phyloP scores from a whole-genome alignment of 129 eudicot species.

The Glebionis coronaria region DNA sequence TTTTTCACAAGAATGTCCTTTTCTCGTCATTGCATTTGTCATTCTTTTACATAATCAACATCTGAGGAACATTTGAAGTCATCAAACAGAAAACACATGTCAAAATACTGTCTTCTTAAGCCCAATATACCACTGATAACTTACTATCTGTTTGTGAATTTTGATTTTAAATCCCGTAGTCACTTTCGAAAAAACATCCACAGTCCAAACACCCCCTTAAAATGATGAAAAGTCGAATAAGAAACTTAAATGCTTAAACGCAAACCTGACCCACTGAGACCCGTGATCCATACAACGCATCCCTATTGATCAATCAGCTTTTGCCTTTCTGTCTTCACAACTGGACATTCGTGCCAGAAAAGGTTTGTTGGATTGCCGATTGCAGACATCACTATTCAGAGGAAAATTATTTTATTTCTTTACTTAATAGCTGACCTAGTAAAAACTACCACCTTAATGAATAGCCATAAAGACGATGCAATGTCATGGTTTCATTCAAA shows the following conservation, averaged over 20 bases:
- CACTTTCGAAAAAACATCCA: too few species aligned
- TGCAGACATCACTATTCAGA: constrained; percentile 46
- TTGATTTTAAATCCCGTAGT: too few species aligned
- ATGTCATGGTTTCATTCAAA: neutral
- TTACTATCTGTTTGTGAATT: too few species aligned
- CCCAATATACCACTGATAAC: too few species aligned
- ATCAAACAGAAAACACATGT: too few species aligned
- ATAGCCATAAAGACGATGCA: neutral
- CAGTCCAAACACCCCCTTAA: too few species aligned
- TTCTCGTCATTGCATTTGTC: too few species aligned
- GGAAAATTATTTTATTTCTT: constrained; percentile 18
- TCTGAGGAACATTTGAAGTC: too few species aligned
- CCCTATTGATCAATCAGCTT: constrained; percentile 88
- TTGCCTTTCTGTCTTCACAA: constrained; percentile 78
- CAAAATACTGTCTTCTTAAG: too few species aligned
- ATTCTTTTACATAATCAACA: too few species aligned
- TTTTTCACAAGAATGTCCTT: too few species aligned
- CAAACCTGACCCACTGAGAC: constrained; percentile 97
- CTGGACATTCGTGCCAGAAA: constrained; percentile 89
- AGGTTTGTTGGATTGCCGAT: constrained; percentile 69
- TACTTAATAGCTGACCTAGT: constrained; percentile 14
- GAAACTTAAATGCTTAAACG: neutral
- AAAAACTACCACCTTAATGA: constrained; percentile 6
- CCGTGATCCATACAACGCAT: constrained; percentile 95
- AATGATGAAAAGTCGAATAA: neutral